phyloP scores from a whole-genome alignment of 1,284 basidiomycete species.

The Cutaneotrichosporon sp. region DNA sequence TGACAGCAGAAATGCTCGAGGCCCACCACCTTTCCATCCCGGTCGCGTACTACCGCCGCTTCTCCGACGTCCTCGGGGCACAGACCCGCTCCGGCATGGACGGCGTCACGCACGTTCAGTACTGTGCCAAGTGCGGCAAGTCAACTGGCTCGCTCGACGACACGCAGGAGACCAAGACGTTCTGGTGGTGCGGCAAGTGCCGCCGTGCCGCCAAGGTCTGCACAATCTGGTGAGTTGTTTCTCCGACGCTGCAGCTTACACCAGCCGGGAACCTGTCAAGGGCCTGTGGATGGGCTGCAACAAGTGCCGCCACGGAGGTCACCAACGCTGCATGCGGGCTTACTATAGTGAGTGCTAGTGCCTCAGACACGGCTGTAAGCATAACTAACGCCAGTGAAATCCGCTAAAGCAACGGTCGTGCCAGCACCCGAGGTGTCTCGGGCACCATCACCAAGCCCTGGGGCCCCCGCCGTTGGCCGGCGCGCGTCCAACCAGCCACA shows the following conservation, averaged over 20 bases:
- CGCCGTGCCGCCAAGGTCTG: conserved; percentile 37
- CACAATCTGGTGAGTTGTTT: conserved; percentile 37
- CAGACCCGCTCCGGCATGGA: conserved; percentile 35
- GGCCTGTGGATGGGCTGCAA: conserved; percentile 46
- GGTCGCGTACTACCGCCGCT: conserved; percentile 40
- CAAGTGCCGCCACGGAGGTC: conserved; percentile 47
- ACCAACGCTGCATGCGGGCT: conserved; percentile 40
- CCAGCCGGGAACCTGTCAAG: conserved; percentile 37
- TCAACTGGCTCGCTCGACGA: conserved; percentile 47
- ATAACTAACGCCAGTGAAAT: conserved; percentile 13
- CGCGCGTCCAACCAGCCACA: background rate
- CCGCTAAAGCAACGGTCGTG: conserved; percentile 7
- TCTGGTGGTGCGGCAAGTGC: conserved; percentile 49
- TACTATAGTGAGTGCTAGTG: conserved; percentile 36
- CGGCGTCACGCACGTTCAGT: conserved; percentile 43
- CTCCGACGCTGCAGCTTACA: conserved; percentile 7
- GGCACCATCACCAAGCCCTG: conserved; percentile 8
- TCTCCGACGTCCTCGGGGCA: conserved; percentile 29
- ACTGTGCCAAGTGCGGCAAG: conserved; percentile 41
- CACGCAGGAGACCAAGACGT: conserved; percentile 34
- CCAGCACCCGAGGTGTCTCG: background rate
- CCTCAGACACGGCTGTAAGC: background rate
- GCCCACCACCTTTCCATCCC: conserved; percentile 30
- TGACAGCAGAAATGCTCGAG: conserved; percentile 40
- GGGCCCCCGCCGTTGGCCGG: background rate